phyloP scores from a whole-genome alignment of 2,329 filamentous ascomycete genomes.

The Phaeosphaeriaceae sp. region DNA sequence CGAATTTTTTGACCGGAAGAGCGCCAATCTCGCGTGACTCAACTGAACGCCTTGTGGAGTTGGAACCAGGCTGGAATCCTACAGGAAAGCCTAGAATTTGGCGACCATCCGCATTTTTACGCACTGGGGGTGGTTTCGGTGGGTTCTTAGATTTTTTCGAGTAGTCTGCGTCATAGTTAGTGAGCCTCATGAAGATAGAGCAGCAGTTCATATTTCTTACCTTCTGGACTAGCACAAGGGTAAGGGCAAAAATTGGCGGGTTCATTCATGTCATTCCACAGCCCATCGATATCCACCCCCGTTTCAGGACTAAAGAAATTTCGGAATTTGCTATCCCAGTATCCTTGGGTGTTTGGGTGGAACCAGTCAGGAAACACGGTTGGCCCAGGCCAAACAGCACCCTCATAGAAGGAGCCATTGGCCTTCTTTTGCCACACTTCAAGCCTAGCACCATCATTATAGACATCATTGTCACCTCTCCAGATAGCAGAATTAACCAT shows the following conservation, averaged over 20 bases:
- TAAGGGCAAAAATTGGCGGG: conserved; percentile 44
- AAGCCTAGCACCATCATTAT: conserved; percentile 65
- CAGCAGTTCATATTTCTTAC: conserved; percentile 7
- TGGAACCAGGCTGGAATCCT: conserved; percentile 65
- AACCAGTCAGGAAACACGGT: conserved; percentile 82
- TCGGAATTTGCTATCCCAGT: conserved; percentile 73
- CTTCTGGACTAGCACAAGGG: conserved; percentile 56
- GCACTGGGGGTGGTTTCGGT: conserved; percentile 68
- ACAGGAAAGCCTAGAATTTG: conserved; percentile 72
- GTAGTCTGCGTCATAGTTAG: conserved; percentile 28
- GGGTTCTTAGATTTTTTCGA: conserved; percentile 58
- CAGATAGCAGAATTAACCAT: conserved; percentile 78
- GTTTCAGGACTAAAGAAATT: conserved; percentile 68
- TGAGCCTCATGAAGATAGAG: not conserved
- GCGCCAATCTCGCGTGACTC: conserved; percentile 9
- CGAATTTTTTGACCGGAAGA: conserved; percentile 4
- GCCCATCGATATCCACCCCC: conserved; percentile 76
- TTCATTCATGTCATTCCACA: conserved; percentile 62
- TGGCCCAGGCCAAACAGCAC: conserved; percentile 79
- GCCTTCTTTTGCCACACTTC: conserved; percentile 58
- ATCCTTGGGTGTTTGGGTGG: conserved; percentile 65
- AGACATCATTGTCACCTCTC: conserved; percentile 57
- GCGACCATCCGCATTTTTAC: conserved; percentile 62
- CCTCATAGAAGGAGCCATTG: conserved; percentile 64
- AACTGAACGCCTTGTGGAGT: conserved; percentile 18